phyloP scores from a whole-genome alignment of 176 grass and related monocot species.

The Paspalum notatum region DNA sequence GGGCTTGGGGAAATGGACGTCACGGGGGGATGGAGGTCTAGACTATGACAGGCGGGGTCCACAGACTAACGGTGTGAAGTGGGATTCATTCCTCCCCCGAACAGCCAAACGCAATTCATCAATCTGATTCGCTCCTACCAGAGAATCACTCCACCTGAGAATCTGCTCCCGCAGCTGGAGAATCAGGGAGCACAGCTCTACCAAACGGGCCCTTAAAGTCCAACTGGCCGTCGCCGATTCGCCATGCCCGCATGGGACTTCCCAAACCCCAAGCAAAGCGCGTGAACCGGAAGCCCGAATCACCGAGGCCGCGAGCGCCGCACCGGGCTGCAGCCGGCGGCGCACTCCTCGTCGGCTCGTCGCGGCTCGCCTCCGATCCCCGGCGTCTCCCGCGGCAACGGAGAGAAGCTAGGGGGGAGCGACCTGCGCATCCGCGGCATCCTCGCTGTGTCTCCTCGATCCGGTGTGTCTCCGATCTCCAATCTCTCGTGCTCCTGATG shows the following conservation, averaged over 20 bases:
- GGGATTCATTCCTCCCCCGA: no score
- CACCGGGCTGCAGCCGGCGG: background rate
- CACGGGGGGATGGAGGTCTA: no score
- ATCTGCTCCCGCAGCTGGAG: no score
- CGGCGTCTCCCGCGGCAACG: background rate
- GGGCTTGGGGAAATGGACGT: no score
- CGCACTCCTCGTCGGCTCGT: background rate
- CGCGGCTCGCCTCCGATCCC: no score
- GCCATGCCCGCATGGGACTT: background rate
- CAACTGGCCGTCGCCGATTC: background rate
- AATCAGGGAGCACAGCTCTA: no score
- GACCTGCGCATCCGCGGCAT: background rate
- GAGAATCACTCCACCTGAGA: no score
- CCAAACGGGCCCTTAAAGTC: no score
- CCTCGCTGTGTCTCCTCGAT: background rate
- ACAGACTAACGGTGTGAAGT: no score
- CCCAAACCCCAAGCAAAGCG: background rate
- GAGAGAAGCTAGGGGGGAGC: background rate
- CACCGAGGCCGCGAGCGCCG: background rate
- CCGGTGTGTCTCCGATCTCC: constrained; percentile 16
- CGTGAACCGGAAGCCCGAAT: background rate
- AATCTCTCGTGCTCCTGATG: background rate
- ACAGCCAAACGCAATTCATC: no score
- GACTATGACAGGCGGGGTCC: no score
- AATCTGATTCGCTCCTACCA: no score